Evolutionary conservation across 1,284 basidiomycete genomes (phyloP).

Genomic region (Melampsora larici-populina): DNA sequence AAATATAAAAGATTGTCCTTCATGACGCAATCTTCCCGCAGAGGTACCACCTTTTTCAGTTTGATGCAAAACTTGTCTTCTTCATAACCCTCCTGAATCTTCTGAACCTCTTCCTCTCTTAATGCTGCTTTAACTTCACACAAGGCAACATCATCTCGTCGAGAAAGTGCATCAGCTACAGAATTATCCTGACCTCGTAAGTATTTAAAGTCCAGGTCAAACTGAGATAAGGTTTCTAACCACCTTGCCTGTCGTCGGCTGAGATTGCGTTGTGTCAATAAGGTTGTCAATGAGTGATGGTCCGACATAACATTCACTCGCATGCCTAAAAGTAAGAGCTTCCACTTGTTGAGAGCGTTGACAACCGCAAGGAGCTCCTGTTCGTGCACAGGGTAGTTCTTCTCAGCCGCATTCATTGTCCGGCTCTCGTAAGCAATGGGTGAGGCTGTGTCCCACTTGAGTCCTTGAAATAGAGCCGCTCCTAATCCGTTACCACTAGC

Average conservation of each 20-base stretch:
- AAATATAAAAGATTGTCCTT: conserved; percentile 52
- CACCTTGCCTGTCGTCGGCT: neutral
- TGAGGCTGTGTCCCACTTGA: no score
- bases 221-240: neutral
- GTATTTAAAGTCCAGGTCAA: neutral
- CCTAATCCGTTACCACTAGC: no score
- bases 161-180: neutral
- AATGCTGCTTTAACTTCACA: no score
- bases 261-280: neutral
- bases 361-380: conserved; percentile 32
- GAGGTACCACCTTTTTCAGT: neutral
- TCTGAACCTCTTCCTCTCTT: no score
- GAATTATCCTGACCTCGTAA: neutral
- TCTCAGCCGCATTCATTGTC: no score
- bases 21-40: neutral
- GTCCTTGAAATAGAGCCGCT: no score
- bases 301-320: no score
- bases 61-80: neutral
- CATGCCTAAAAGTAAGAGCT: neutral
- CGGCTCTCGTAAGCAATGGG: no score
- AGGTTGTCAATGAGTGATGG: no score
- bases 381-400: conserved; percentile 42
- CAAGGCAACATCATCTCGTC: neutral
- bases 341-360: neutral
- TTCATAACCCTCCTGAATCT: neutral